phyloP scores from a whole-genome alignment of 2,329 filamentous ascomycete genomes.

The Sporothrix mexicana region DNA sequence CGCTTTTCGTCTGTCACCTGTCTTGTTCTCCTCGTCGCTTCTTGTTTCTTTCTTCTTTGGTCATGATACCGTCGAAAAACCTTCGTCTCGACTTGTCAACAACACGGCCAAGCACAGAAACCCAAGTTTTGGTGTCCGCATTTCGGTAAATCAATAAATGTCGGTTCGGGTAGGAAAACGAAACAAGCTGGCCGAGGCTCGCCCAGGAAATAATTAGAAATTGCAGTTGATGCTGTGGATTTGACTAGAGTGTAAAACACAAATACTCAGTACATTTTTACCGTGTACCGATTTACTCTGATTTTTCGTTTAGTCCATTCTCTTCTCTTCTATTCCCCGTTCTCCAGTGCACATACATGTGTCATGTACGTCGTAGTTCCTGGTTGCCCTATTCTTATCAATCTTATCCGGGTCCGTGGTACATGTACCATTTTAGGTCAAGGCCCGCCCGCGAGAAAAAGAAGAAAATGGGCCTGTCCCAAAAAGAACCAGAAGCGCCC shows the following conservation, averaged over 20 bases:
- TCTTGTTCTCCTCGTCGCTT: not conserved
- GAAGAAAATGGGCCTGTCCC: not conserved
- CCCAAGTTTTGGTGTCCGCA: not conserved
- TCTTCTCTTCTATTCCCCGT: not conserved
- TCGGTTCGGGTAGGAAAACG: not conserved
- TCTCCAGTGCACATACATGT: not conserved
- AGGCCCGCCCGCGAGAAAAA: not conserved
- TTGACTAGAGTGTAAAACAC: not conserved
- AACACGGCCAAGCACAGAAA: not conserved
- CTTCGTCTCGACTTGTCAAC: no score
- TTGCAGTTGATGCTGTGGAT: not conserved
- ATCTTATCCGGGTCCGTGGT: conserved; percentile 1
- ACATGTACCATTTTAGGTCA: no score
- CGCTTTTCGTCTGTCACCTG: not conserved
- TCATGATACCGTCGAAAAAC: no score
- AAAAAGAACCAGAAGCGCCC: not conserved
- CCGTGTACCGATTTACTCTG: not conserved
- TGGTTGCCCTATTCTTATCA: not conserved
- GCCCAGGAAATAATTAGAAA: not conserved
- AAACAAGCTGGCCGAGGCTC: not conserved
- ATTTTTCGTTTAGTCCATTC: not conserved
- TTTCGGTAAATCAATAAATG: not conserved
- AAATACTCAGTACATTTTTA: no score
- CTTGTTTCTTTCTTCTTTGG: not conserved
- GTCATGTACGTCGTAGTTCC: not conserved